Conservation (phyloP, 176 grass and related monocot genomes). For the Canna indica region DNA sequence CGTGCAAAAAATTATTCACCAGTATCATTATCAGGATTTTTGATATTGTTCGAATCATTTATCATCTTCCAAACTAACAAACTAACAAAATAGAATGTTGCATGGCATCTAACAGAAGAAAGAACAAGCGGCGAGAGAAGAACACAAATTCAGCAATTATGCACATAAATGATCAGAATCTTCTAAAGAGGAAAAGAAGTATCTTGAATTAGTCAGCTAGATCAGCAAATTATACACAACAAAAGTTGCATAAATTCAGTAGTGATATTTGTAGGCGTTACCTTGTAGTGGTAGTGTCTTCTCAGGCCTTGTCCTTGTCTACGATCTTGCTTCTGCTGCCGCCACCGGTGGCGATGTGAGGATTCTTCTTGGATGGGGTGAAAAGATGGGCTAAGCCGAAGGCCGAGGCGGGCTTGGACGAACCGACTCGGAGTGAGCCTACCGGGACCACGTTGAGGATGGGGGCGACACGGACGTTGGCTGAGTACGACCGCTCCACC, state of each 20-base stretch:
- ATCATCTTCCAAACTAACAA: too few species aligned
- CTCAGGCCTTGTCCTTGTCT: background rate
- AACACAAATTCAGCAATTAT: background rate
- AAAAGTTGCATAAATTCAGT: background rate
- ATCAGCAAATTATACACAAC: background rate
- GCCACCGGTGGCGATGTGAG: background rate
- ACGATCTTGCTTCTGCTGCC: background rate
- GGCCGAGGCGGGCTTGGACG: conserved; percentile 1
- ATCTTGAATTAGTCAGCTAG: background rate
- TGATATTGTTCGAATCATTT: background rate
- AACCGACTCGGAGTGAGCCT: conserved; percentile 2
- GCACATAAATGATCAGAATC: background rate
- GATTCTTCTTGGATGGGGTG: background rate
- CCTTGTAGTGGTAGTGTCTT: background rate
- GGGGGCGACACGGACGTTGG: background rate
- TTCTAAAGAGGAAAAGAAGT: background rate
- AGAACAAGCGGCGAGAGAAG: background rate
- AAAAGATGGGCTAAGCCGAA: conserved; percentile 16
- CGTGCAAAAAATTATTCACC: background rate
- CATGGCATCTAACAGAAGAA: background rate
- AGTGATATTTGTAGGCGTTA: too few species aligned
- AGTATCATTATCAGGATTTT: background rate
- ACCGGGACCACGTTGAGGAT: conserved; percentile 17
- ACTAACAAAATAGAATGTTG: too few species aligned
- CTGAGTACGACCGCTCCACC: conserved; percentile 14